Percentiles rank a stretch among this genome's conserved stretches.
phyloP scores from a whole-genome alignment of 176 grass and related monocot species.

The Paspalum vaginatum region DNA sequence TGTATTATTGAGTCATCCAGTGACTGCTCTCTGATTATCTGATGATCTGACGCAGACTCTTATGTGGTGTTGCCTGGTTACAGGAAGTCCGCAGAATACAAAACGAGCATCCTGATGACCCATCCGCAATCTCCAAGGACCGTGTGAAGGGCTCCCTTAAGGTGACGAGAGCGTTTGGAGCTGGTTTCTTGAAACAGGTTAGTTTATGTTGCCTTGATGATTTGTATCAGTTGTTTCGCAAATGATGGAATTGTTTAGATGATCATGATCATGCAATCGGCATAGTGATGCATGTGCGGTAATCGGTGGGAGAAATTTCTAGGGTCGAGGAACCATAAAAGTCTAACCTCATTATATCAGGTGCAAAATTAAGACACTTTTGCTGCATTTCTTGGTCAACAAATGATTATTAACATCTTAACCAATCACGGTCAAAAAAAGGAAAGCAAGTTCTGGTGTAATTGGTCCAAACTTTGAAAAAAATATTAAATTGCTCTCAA shows the following conservation, averaged over 20 bases:
- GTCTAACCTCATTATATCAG: slow-evolving; percentile 28
- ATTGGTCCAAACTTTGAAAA: slow-evolving; percentile 55
- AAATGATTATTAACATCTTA: slow-evolving; percentile 28
- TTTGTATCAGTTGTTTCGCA: not conserved
- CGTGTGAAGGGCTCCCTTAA: slow-evolving; percentile 96
- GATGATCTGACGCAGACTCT: slow-evolving; percentile 13
- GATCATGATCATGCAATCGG: not conserved
- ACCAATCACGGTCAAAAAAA: slow-evolving; percentile 35
- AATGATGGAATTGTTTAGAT: not conserved
- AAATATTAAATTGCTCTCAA: not conserved
- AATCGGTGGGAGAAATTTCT: not conserved
- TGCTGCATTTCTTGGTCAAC: slow-evolving; percentile 41
- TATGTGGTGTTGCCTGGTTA: not conserved
- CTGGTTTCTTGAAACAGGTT: slow-evolving; percentile 97
- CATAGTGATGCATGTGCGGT: not conserved
- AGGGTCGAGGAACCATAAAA: not conserved
- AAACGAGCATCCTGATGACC: slow-evolving; percentile 88
- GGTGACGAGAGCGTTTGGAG: slow-evolving; percentile 94
- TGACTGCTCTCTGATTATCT: not conserved
- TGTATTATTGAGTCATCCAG: not conserved
- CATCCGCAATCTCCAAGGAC: slow-evolving; percentile 66
- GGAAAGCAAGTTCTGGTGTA: slow-evolving; percentile 4
- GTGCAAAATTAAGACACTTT: slow-evolving; percentile 39
- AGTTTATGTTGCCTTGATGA: slow-evolving; percentile 16
- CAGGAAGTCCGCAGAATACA: slow-evolving; percentile 89